Base-by-base conservation (phyloP, 78 protist genomes). In the Dictyostelium brefeldianum region DNA sequence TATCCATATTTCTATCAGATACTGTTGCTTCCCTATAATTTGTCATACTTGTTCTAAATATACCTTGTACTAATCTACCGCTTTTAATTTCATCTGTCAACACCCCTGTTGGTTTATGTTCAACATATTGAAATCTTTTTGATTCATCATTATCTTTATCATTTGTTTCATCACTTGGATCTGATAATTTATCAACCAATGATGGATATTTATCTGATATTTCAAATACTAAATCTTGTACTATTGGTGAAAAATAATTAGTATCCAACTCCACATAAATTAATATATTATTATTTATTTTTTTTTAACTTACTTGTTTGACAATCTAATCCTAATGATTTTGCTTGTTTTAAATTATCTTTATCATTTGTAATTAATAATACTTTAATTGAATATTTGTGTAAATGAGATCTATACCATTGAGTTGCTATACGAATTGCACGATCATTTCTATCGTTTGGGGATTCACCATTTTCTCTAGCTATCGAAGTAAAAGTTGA, bases 371-470 rank as follows among this genome's bases (percentile, higher is more conserved):
- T 95, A 36, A 95, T 75, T 43, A 95, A 71, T 29, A 95, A 53
- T 10, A 95, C 83, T 14, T 59, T 67, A 36, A 79, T 29, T 5
- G 74, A 53, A 15, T 71, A 71, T 77, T 48, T 62, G 14, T 59
- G 50, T 29, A 84, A 41, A 85, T 96, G 98, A 31, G 79, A 53
- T 51, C 77, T 51, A 74, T 96, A 97, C 97, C 96, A 96, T 57
- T 29, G 56, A 4, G 97, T 92, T 14, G 95, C 95, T 2, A 14
- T 50, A 31, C 97, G 74, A 77, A 96, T 95, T 8, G 96, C 96
- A 20, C 97, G 54, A 67, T 98, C 98, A 81, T 96, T 96, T 47
- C 96, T 48, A 80, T 98, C 99, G n/a, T 96, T 96, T 64, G 97
- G 79, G 2, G 97, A 36, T 78, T 98, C 99, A 18, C 73, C 84